Evolutionary conservation across 169 alveolate genomes (phyloP).

Genomic region (Pseudocohnilembus persalinus): DNA sequence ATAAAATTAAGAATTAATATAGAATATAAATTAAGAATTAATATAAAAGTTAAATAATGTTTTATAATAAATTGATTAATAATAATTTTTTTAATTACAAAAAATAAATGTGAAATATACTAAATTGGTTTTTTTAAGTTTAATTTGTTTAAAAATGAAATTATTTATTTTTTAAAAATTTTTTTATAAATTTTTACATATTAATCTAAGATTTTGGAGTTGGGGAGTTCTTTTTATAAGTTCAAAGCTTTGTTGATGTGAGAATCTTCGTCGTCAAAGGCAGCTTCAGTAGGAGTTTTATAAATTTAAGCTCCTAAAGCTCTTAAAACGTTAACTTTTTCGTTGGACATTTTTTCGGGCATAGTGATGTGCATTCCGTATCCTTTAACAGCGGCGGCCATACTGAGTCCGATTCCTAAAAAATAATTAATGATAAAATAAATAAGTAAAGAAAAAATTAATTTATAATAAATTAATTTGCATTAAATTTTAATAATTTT

Average conservation of each 20-base stretch:
- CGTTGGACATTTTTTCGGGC: conserved; percentile 93
- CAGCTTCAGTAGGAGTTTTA: conserved; percentile 91
- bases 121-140: not conserved
- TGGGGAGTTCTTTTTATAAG: conserved; percentile 62
- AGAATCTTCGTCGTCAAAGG: conserved; percentile 83
- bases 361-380: conserved; percentile 82
- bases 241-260: conserved; percentile 86
- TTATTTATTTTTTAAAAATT: no score
- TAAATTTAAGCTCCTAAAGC: conserved; percentile 91
- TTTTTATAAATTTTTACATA: conserved; percentile 56
- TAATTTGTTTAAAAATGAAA: no score
- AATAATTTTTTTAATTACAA: no score
- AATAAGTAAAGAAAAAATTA: no score
- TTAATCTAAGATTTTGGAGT: conserved; percentile 87
- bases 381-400: conserved; percentile 92
- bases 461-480: no score
- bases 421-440: no score
- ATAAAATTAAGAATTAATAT: no score
- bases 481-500: not conserved
- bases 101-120: no score
- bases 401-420: conserved; percentile 85
- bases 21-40: no score
- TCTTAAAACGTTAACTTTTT: conserved; percentile 84
- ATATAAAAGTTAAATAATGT: no score
- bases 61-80: no score